phyloP scores from a whole-genome alignment of 768 basidiomycete genomes.

The Tulasnella sp. region DNA sequence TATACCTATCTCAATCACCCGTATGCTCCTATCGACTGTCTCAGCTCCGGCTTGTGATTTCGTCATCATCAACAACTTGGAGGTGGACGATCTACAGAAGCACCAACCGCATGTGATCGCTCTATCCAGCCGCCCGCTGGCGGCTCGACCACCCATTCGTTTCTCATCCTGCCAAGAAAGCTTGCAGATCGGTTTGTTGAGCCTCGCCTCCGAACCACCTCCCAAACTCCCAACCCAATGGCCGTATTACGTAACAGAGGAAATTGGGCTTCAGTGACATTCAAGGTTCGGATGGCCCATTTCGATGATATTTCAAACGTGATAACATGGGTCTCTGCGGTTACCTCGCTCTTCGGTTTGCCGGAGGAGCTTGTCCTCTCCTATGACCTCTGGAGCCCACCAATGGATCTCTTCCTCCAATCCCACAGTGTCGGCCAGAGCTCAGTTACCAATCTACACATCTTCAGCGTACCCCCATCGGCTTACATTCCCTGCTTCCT shows the following conservation, averaged over 20 bases:
- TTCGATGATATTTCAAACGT: background rate
- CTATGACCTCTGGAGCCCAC: background rate
- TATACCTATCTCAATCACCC: background rate
- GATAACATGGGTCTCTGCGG: background rate
- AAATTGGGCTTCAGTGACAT: background rate
- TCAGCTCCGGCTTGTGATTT: too few relatives aligned
- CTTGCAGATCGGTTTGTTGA: background rate
- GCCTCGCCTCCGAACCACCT: background rate
- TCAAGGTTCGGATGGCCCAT: background rate
- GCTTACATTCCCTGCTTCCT: background rate
- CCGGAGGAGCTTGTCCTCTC: background rate
- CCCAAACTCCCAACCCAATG: background rate
- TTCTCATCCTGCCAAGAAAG: background rate
- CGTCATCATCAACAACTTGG: too few relatives aligned
- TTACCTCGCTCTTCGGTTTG: background rate
- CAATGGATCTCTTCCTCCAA: background rate
- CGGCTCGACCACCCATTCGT: background rate
- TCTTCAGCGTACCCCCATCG: background rate
- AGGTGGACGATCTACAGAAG: too few relatives aligned
- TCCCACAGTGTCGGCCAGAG: background rate
- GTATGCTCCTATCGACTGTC: too few relatives aligned
- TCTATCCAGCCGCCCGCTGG: too few relatives aligned
- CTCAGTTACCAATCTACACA: background rate
- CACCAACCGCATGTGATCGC: too few relatives aligned
- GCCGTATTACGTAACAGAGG: background rate